These are phyloP conservation scores for Mycena chlorophos DNA, from an alignment of 768 basidiomycete species.

Conservation along the genomic window DNA sequence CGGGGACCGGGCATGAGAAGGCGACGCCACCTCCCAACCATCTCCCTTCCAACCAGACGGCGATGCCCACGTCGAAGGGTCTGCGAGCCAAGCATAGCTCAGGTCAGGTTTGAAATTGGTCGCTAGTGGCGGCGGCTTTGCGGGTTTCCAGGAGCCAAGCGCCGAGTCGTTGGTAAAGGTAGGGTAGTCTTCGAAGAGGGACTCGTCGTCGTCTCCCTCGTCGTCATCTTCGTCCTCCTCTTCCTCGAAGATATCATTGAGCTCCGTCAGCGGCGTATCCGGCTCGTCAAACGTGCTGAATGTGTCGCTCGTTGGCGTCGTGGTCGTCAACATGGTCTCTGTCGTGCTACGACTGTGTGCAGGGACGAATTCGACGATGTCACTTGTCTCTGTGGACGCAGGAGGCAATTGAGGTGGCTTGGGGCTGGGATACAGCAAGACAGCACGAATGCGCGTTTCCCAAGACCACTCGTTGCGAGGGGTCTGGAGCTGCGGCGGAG, in stretches of 20 bases:
- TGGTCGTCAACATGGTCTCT: not conserved
- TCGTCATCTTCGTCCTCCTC: slow-evolving; percentile 12
- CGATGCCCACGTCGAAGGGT: slow-evolving; percentile 17
- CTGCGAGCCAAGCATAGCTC: slow-evolving; percentile 17
- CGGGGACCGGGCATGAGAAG: slow-evolving; percentile 3
- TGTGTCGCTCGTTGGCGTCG: slow-evolving; percentile 15
- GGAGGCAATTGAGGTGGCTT: slow-evolving; percentile 4
- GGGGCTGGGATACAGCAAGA: slow-evolving; percentile 11
- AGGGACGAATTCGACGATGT: no score
- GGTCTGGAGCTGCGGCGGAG: not conserved
- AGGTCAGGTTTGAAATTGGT: slow-evolving; percentile 10
- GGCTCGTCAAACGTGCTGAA: slow-evolving; percentile 13
- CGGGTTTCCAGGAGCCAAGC: not conserved
- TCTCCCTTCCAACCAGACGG: slow-evolving; percentile 19
- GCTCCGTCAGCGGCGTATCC: slow-evolving; percentile 18
- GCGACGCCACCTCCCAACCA: slow-evolving; percentile 19
- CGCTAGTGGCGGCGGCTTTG: not conserved
- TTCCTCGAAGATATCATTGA: slow-evolving; percentile 5
- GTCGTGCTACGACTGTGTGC: not conserved
- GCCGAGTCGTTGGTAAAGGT: slow-evolving; percentile 5
- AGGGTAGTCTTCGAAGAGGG: slow-evolving; percentile 16
- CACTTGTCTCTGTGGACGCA: not conserved
- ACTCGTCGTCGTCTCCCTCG: slow-evolving; percentile 10
- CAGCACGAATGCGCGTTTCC: slow-evolving; percentile 21
- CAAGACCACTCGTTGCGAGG: slow-evolving; percentile 18